These are phyloP conservation scores for Ceratocystis harringtonii DNA, from an alignment of 2,329 filamentous ascomycete genomes.

Conservation along the genomic window DNA sequence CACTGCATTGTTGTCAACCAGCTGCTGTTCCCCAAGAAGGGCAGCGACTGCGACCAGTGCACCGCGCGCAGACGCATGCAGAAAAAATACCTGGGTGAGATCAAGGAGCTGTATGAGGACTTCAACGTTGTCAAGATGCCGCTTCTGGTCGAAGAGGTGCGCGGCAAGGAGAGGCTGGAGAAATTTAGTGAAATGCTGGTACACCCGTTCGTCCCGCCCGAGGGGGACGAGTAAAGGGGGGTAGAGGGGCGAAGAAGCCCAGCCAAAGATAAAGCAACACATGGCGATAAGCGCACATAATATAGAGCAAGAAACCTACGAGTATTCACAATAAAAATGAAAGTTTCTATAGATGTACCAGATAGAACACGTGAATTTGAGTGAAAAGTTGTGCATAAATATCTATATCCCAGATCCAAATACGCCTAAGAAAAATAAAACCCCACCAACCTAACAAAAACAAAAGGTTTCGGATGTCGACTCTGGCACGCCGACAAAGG, in stretches of 20 bases:
- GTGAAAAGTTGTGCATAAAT: neutral
- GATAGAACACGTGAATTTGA: neutral
- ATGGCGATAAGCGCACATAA: neutral
- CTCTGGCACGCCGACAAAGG: neutral
- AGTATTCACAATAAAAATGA: neutral
- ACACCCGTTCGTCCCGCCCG: conserved; percentile 56
- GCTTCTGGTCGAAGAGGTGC: conserved; percentile 82
- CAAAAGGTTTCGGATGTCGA: neutral
- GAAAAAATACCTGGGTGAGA: conserved; percentile 97
- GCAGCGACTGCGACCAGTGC: conserved; percentile 84
- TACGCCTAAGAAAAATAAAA: neutral
- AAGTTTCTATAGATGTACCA: neutral
- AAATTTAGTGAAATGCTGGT: conserved; percentile 79
- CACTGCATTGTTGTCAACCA: conserved; percentile 98
- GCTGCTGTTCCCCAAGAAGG: conserved; percentile 76
- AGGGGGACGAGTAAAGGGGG: conserved; percentile 19
- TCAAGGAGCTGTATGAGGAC: conserved; percentile 86
- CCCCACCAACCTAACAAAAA: neutral
- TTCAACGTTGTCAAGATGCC: conserved; percentile 99
- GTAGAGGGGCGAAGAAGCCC: neutral
- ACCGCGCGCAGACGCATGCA: conserved; percentile 94
- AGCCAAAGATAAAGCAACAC: conserved; percentile 3
- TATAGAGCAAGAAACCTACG: neutral
- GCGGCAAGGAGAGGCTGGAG: conserved; percentile 86
- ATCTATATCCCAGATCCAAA: neutral